Percentiles rank a stretch among this genome's conserved stretches.
Conservation (phyloP, 108 stramenopile genomes). For the Cyclotella atomus region DNA sequence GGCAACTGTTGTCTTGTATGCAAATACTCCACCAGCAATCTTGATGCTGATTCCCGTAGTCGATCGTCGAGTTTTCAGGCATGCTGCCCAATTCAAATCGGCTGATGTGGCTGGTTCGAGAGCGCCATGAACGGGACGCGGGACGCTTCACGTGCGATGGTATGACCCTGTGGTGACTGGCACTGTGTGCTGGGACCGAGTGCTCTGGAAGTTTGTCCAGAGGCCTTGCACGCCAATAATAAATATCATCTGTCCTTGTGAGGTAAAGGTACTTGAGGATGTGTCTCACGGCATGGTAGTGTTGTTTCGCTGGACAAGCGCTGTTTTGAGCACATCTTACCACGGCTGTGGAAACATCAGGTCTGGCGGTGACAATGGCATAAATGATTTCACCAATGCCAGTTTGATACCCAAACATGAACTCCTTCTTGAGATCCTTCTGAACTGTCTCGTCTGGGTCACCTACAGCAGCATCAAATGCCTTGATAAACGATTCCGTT, state of each 20-base stretch:
- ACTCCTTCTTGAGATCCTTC: not conserved
- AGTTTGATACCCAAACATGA: constrained; percentile 26
- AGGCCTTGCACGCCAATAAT: constrained; percentile 26
- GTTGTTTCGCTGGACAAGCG: not conserved
- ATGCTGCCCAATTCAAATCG: constrained; percentile 46
- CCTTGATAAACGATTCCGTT: not conserved
- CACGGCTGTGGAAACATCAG: constrained; percentile 41
- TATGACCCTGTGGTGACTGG: not conserved
- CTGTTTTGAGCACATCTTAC: not conserved
- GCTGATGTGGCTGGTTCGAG: not conserved
- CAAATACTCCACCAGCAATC: constrained; percentile 39
- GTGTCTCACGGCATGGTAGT: constrained; percentile 9
- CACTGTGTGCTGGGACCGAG: not conserved
- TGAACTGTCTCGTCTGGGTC: constrained; percentile 4
- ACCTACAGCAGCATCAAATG: not conserved
- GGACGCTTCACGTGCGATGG: not conserved
- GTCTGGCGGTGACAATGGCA: constrained; percentile 36
- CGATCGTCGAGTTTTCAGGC: constrained; percentile 27
- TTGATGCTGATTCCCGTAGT: constrained; percentile 27
- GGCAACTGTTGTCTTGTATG: constrained; percentile 18
- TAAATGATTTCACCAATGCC: constrained; percentile 53
- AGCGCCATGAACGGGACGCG: not conserved
- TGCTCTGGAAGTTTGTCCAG: constrained; percentile 5
- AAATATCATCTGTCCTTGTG: constrained; percentile 5
- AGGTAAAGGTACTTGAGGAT: constrained; percentile 3